Evolutionary conservation across 139 green algal genomes (phyloP).

Genomic region (Chlamydomonas eustigma): DNA sequence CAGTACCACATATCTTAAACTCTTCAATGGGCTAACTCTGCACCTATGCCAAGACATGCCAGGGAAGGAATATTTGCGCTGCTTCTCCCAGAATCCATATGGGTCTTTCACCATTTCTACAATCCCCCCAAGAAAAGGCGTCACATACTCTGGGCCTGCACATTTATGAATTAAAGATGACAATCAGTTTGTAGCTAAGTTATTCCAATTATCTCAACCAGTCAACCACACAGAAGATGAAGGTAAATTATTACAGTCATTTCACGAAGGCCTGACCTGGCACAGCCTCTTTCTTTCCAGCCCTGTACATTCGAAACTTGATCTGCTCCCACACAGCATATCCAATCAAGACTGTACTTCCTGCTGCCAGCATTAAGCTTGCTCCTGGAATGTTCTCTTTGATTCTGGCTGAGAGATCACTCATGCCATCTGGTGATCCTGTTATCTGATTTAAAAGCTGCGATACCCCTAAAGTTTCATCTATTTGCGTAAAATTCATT

Average conservation of each 20-base stretch:
- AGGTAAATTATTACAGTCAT: no score
- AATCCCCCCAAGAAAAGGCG: constrained; percentile 70
- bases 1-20: no score
- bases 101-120: constrained; percentile 78
- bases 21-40: no score
- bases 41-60: constrained; percentile 76
- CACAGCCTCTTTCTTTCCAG: neutral
- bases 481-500: constrained; percentile 11
- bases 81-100: constrained; percentile 57
- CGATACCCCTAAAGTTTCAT: neutral
- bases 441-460: neutral
- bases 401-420: neutral
- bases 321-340: constrained; percentile 61
- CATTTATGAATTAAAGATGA: neutral
- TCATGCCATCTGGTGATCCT: neutral
- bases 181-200: neutral
- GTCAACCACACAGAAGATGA: no score
- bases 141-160: constrained; percentile 48
- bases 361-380: constrained; percentile 23
- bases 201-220: no score
- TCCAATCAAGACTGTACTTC: constrained; percentile 15
- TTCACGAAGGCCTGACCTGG: no score
- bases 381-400: neutral
- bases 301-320: constrained; percentile 37
- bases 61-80: constrained; percentile 48